Evolutionary conservation across 306 rosid species (phyloP).

Genomic region (Ammopiptanthus mongolicus): DNA sequence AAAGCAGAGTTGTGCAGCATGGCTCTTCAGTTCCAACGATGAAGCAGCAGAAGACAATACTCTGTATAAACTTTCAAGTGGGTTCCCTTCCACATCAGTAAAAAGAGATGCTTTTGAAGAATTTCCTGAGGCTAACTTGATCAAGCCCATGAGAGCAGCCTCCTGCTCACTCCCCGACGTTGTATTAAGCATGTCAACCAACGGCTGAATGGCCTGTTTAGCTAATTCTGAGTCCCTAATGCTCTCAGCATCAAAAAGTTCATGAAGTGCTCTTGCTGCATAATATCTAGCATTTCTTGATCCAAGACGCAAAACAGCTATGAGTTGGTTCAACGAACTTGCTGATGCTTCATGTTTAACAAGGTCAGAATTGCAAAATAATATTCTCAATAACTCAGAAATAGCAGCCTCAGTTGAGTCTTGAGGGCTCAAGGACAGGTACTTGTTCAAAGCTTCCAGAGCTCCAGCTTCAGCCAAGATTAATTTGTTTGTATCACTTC

Average conservation of each 20-base stretch:
- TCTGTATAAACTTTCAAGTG: slow-evolving; percentile 69
- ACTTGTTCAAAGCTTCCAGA: slow-evolving; percentile 88
- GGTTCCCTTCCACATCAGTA: slow-evolving; percentile 76
- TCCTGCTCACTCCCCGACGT: slow-evolving; percentile 83
- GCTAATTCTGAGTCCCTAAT: slow-evolving; percentile 78
- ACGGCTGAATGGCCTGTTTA: slow-evolving; percentile 78
- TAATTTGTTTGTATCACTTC: slow-evolving; percentile 78
- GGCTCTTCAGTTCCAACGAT: slow-evolving; percentile 67
- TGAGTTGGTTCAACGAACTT: slow-evolving; percentile 83
- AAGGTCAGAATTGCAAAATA: slow-evolving; percentile 83
- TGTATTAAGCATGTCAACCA: slow-evolving; percentile 88
- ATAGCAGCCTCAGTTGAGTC: slow-evolving; percentile 82
- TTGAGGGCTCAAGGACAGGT: slow-evolving; percentile 97
- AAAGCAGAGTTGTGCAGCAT: slow-evolving; percentile 81
- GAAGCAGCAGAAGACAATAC: slow-evolving; percentile 67
- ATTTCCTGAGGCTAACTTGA: slow-evolving; percentile 73
- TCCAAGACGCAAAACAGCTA: slow-evolving; percentile 94
- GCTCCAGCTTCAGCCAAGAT: slow-evolving; percentile 94
- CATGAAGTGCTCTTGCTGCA: slow-evolving; percentile 84
- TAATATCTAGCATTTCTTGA: slow-evolving; percentile 92
- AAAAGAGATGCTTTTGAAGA: slow-evolving; percentile 55
- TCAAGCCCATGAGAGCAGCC: slow-evolving; percentile 75
- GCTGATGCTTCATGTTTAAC: slow-evolving; percentile 71
- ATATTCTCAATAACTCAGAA: slow-evolving; percentile 75
- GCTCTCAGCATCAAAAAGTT: slow-evolving; percentile 65